Conservation (phyloP, 768 basidiomycete species). For the Lentinus brumalis region DNA sequence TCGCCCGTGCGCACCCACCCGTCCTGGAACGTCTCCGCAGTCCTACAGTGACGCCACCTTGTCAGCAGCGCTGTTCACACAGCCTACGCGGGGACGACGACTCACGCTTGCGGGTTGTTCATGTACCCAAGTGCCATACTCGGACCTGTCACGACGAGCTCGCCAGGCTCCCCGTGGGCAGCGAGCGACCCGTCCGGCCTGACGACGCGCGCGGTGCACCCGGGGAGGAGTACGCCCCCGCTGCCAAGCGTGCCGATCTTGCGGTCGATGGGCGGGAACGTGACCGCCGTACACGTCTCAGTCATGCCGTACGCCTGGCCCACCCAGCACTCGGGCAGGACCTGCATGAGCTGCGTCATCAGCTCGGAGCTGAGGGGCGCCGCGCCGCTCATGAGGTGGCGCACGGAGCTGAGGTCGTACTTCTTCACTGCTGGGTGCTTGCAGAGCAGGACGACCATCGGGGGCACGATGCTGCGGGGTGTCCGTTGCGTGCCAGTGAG, state of each 20-base stretch:
- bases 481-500: neutral
- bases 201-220: slow-evolving; percentile 45
- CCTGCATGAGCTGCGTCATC: slow-evolving; percentile 44
- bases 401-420: slow-evolving; percentile 42
- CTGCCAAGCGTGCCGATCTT: slow-evolving; percentile 28
- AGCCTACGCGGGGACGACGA: neutral
- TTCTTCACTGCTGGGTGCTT: slow-evolving; percentile 45
- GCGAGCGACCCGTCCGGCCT: slow-evolving; percentile 49
- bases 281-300: slow-evolving; percentile 42
- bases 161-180: slow-evolving; percentile 47
- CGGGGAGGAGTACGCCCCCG: slow-evolving; percentile 46
- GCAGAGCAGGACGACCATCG: slow-evolving; percentile 38
- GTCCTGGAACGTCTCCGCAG: slow-evolving; percentile 63
- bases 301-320: slow-evolving; percentile 64
- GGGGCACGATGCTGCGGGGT: slow-evolving; percentile 34
- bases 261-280: slow-evolving; percentile 28
- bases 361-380: slow-evolving; percentile 58
- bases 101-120: slow-evolving; percentile 25
- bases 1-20: slow-evolving; percentile 74
- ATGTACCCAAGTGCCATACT: slow-evolving; percentile 40
- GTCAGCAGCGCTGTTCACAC: neutral
- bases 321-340: slow-evolving; percentile 53
- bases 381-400: slow-evolving; percentile 48
- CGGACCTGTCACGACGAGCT: slow-evolving; percentile 49
- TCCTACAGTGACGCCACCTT: slow-evolving; percentile 39